Base-by-base conservation (phyloP, 2,329 filamentous ascomycete species). In the Tetracladium maxilliforme region DNA sequence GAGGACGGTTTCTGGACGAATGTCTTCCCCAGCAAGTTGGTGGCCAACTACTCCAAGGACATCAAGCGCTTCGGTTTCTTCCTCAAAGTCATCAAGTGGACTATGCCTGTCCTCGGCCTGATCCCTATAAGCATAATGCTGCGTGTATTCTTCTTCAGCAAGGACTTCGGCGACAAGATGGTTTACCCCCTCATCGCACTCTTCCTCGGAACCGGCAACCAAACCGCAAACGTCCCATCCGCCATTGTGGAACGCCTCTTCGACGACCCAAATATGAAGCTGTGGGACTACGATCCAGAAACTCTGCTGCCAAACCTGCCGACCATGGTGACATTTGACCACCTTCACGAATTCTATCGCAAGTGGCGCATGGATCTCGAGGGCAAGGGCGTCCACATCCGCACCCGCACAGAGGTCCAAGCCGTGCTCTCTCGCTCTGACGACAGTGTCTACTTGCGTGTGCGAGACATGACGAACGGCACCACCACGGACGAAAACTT, bases 191-290 rank as follows among this genome's bases (percentile, higher is more conserved):
- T 83, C 43, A 65, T 81, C 16, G 77, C 77, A 0, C 52, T 83
- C 2, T 82, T 84, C 41, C 54, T 83, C 0, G 77, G 77, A 1
- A 82, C 77, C 0, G 75, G 77, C 2, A 83, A 83, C 35, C 72
- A 79, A 37, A 77, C 76, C 0, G 68, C 75, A 0, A 70, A 80
- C 33, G 75, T 83, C 1, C 70, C 76, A 0, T 66, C 63, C 21
- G 72, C 75, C 14, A 70, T 83, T 17, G 54, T 83, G 5, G 66
- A 73, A 40, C 49, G 66, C 5, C 44, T 74, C 0, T 71, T 69
- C 25, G 52, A 67, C 29, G 62, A 67, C 28, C 63, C 64, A 0
- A 65, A 64, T 27, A 65, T 68, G 56, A 62, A 61, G 31, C 50
- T 73, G 7, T 73, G 66, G 66, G 51, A 65, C 15, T 71, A 69